These are phyloP conservation scores for Onygena corvina DNA, from an alignment of 2,329 filamentous ascomycete genomes.

Conservation along the genomic window DNA sequence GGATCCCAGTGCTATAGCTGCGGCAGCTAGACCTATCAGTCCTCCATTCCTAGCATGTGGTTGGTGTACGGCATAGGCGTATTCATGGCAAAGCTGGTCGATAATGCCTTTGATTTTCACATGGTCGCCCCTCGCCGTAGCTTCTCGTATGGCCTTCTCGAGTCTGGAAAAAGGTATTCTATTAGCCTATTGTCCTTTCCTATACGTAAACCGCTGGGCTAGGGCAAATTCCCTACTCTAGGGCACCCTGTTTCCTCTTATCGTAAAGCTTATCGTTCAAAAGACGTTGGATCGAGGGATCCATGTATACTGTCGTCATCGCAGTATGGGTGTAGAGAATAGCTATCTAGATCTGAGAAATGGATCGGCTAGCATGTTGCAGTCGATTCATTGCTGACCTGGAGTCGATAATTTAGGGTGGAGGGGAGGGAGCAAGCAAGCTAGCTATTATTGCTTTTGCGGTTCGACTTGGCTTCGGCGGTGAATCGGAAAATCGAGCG, in stretches of 20 bases:
- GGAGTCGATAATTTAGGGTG: not conserved
- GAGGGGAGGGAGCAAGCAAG: conserved; percentile 3
- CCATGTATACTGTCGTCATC: conserved; percentile 47
- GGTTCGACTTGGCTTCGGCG: not conserved
- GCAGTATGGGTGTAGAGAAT: not conserved
- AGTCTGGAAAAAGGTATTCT: conserved; percentile 45
- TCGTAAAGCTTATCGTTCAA: conserved; percentile 98
- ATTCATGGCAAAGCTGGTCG: conserved; percentile 93
- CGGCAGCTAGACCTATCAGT: conserved; percentile 86
- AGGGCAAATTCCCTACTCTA: conserved; percentile 60
- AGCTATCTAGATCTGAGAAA: not conserved
- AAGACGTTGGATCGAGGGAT: conserved; percentile 74
- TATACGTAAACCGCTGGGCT: not conserved
- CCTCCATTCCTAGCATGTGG: conserved; percentile 94
- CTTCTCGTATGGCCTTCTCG: conserved; percentile 78
- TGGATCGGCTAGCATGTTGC: conserved; percentile 1
- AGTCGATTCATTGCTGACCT: conserved; percentile 1
- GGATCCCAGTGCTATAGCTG: conserved; percentile 83
- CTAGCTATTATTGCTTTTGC: not conserved
- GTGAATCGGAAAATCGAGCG: not conserved
- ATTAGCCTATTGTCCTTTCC: conserved; percentile 1
- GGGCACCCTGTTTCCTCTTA: conserved; percentile 87
- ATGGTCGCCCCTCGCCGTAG: conserved; percentile 63
- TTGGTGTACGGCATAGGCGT: conserved; percentile 92
- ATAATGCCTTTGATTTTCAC: conserved; percentile 75